Conservation (phyloP, 2,329 filamentous ascomycete genomes). For the Metarhizium rileyi region DNA sequence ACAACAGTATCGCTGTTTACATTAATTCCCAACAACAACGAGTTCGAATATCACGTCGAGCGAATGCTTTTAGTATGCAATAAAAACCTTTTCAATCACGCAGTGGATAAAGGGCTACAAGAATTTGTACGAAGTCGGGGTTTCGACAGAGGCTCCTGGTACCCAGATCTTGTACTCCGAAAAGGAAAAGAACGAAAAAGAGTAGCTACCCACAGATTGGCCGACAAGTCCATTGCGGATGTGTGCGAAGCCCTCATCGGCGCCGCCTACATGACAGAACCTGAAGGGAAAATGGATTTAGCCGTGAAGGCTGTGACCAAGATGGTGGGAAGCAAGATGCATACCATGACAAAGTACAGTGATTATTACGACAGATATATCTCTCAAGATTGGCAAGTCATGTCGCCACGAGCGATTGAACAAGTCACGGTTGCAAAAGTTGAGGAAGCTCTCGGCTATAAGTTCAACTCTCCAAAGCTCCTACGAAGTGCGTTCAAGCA, state of each 20-base stretch:
- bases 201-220: conserved; percentile 52
- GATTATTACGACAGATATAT: conserved; percentile 66
- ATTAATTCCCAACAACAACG: conserved; percentile 64
- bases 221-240: conserved; percentile 86
- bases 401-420: conserved; percentile 54
- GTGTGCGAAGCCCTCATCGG: conserved; percentile 93
- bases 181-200: conserved; percentile 54
- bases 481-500: conserved; percentile 82
- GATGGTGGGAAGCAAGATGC: conserved; percentile 60
- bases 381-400: conserved; percentile 61
- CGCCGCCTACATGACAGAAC: conserved; percentile 55
- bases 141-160: conserved; percentile 81
- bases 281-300: conserved; percentile 38
- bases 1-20: conserved; percentile 83
- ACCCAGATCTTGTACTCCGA: conserved; percentile 67
- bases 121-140: conserved; percentile 74
- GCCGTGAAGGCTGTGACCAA: conserved; percentile 55
- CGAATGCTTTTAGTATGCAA: conserved; percentile 91
- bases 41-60: conserved; percentile 81
- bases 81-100: conserved; percentile 73
- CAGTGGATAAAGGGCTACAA: conserved; percentile 53
- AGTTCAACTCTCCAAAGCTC: conserved; percentile 66
- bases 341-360: conserved; percentile 56
- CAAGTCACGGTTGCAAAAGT: conserved; percentile 57
- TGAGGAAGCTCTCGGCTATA: conserved; percentile 43